A percentile compares a stretch with the other conserved stretches of the same genome.
Evolutionary conservation across 2,329 filamentous ascomycete species (phyloP).

Genomic region (Amylocarpus encephaloides): DNA sequence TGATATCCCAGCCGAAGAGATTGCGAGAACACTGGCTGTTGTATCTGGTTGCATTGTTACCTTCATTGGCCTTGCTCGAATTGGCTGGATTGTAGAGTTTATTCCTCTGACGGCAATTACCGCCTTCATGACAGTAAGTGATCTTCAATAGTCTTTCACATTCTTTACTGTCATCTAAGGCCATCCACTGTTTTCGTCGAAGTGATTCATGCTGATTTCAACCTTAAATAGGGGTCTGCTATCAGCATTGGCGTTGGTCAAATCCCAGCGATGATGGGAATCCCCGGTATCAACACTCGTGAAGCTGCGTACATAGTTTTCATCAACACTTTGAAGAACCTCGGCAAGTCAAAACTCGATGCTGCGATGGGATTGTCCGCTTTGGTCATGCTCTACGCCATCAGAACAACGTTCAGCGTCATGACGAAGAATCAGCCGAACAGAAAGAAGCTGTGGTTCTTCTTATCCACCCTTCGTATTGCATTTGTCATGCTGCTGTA

Average conservation of each 20-base stretch:
- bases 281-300: slow-evolving; percentile 61
- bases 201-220: too few relatives aligned
- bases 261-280: slow-evolving; percentile 73
- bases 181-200: too few relatives aligned
- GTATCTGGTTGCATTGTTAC: slow-evolving; percentile 72
- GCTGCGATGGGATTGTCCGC: slow-evolving; percentile 85
- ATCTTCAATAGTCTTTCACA: too few relatives aligned
- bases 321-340: slow-evolving; percentile 71
- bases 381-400: slow-evolving; percentile 67
- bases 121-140: slow-evolving; percentile 78
- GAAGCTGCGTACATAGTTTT: slow-evolving; percentile 76
- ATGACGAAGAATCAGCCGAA: slow-evolving; percentile 63
- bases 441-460: slow-evolving; percentile 74
- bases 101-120: slow-evolving; percentile 87
- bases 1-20: slow-evolving; percentile 52
- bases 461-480: slow-evolving; percentile 82
- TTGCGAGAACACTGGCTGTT: slow-evolving; percentile 74
- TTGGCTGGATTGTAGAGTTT: slow-evolving; percentile 87
- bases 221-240: slow-evolving; percentile 52
- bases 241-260: slow-evolving; percentile 84
- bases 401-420: slow-evolving; percentile 59
- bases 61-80: slow-evolving; percentile 69
- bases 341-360: slow-evolving; percentile 62
- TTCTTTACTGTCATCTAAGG: too few relatives aligned
- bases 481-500: slow-evolving; percentile 89